Evolutionary conservation across 257 asterid species (phyloP), one percentile per base, ranked within the genome.

Genomic region (Ilex aquifolium): DNA sequence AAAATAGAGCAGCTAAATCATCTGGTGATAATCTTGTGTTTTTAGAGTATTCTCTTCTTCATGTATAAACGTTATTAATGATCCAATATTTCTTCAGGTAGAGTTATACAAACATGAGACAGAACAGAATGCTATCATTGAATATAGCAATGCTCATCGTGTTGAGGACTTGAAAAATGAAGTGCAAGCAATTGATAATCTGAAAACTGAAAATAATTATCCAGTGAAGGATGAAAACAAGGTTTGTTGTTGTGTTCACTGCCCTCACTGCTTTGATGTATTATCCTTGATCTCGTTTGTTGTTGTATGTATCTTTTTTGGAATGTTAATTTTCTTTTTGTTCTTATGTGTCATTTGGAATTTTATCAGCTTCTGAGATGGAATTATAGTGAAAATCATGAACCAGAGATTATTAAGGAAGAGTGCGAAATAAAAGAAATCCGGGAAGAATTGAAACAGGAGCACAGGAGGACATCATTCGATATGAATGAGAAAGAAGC

Each of bases 1-100:
- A 80, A 79, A 78, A 88, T 93, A 52, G 88, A 90, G 75, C 76
- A 69, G 70, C 80, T 93, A 62, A 87, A 76, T 74, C 80, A 82
- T 72, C 81, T 50, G 97, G 97, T 92, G 67, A 59, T 52, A 16
- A 3, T 31, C 15, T 21, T 36, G 42, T 8, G 8, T 8, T 36
- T 0, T 4, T 36, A 36, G 0, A 36, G 42, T 36, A 40, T 31
- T 44, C 42, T 32, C 32, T 59, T 61, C n/a, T 44, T 64, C 46
- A 2, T 39, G 67, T 61, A 46, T 31, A 32, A 51, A 16, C 62
- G 15, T 9, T 39, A n/a, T 55, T 65, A 36, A 80, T 27, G 48
- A 7, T 53, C 36, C 59, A 61, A 17, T 62, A 36, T 57, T 67
- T 30, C 44, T 80, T 82, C 94, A 92, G 97, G 81, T 92, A 57